Base-by-base conservation (phyloP, 768 basidiomycete genomes). In the Auricularia sp. region DNA sequence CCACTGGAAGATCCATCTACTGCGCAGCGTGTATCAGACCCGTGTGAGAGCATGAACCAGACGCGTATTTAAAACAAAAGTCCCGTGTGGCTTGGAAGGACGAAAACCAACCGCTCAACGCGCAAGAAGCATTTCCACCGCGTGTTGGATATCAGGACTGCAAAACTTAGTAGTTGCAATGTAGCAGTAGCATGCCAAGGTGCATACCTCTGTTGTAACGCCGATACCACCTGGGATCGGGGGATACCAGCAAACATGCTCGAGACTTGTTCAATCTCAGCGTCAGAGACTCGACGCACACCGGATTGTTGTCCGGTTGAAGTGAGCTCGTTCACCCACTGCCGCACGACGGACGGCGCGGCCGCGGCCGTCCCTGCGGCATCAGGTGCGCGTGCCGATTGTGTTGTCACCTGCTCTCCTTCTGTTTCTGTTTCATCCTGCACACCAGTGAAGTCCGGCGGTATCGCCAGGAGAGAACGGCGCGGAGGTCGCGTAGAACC, bases 171-270 rank as follows among this genome's bases (percentile, higher is more conserved):
- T 43, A 23, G 6, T 2, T 35, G 42, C 16, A 33, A 16, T 29
- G 29, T 29, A 29, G 29, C 29, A 29, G 29, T 29, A 29, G 29
- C 29, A n/a, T 7, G 53, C 34, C 18, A 44, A 4, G 39, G 39
- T 42, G 67, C 84, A 70, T 70, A 92, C 93, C 88, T 94, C 73
- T 88, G 77, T 72, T 94, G 92, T 44, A 97, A 76, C 11, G 92
- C 87, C 23, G 82, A 83, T 1, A 93, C 81, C 10, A 95, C 77
- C 29, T 84, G 81, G 61, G 91, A 88, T 60, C 91, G 79, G 43
- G 83, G 81, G 35, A 90, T 71, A 71, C 89, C 84, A 23, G 93
- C 93, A 72, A 97, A 97, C 88, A 97, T 93, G 61, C 75, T 80
- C 58, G 83, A 82, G 63, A 95, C 70, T 59, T 90, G 85, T 7